A percentile compares a stretch with the other conserved stretches of the same genome.
phyloP scores from a whole-genome alignment of 345 rosid species.

The Trapa bicornis region DNA sequence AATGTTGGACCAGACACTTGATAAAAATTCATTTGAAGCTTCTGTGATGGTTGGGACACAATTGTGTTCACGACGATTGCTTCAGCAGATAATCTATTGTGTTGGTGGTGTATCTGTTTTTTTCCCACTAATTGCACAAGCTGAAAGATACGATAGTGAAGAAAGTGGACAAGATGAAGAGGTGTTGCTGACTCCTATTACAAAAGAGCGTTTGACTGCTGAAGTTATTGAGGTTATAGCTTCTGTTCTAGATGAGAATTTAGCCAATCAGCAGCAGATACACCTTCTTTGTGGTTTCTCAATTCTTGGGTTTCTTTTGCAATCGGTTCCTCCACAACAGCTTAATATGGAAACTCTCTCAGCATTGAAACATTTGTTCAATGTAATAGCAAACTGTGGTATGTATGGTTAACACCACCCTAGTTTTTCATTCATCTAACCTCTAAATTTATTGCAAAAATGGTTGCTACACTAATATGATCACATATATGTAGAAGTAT shows the following conservation, averaged over 20 bases:
- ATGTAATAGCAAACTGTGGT: constrained; percentile 65
- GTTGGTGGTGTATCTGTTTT: constrained; percentile 95
- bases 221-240: constrained; percentile 92
- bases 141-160: constrained; percentile 66
- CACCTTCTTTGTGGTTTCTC: constrained; percentile 83
- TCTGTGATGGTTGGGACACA: constrained; percentile 64
- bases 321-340: constrained; percentile 74
- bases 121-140: constrained; percentile 79
- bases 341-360: constrained; percentile 89
- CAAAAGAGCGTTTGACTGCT: constrained; percentile 75
- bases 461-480: background rate
- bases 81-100: constrained; percentile 88
- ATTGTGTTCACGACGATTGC: constrained; percentile 82
- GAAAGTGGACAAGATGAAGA: constrained; percentile 36
- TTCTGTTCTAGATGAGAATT: constrained; percentile 84
- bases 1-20: constrained; percentile 40
- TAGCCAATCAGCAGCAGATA: constrained; percentile 91
- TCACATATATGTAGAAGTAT: background rate
- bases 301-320: constrained; percentile 77
- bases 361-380: constrained; percentile 76
- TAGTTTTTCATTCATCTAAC: background rate
- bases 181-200: constrained; percentile 38
- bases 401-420: constrained; percentile 20
- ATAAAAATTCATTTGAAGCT: constrained; percentile 72
- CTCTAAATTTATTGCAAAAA: background rate